Evolutionary conservation across 176 grass and related monocot species (phyloP), one percentile per base, ranked within the genome.

Genomic region (Avena eriantha): DNA sequence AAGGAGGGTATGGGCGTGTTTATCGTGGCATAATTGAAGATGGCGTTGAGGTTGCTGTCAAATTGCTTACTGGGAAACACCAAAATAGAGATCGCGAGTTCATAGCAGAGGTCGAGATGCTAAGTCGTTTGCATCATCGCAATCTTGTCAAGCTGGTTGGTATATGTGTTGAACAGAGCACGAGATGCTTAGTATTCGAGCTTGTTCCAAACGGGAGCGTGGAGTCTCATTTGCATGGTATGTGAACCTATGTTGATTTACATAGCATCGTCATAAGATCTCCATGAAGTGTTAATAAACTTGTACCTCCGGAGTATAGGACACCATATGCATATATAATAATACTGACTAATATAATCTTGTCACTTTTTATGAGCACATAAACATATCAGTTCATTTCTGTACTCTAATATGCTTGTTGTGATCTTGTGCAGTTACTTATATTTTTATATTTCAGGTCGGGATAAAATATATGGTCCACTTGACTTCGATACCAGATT

Each of bases 201-300:
- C 87, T 99, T 89, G 87, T 99, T 61, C 91, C 82, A 48, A 99
- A 99, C 4, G 97, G 97, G 57, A 99, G 97, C 18, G 92, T 99
- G 45, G 97, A 99, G 81, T 99, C 97, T 64, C 97, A 96, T 89
- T 87, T 99, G 23, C 97, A 96, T 67, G 94, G 97, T 99, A 96
- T 74, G 61, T 76, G 43, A 87, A 73, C 69, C 12, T 64, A 21
- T 53, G 50, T 33, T 67, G 50, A 31, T 72, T 78, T 56, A 47
- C 84, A 78, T 72, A 23, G 13, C 61, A 78, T 78, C 60, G 48
- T 58, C 24, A 56, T 8, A 19, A 7, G 61, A 19, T 22, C 51
- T 77, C 10, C 51, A 78, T 22, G 15, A 29, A 54, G 19, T 54
- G 46, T 78, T 6, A 64, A 72, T 26, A 64, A 60, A 46, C 69